phyloP scores from a whole-genome alignment of 2,329 filamentous ascomycete species.

The Colletotrichum ledebouriae region DNA sequence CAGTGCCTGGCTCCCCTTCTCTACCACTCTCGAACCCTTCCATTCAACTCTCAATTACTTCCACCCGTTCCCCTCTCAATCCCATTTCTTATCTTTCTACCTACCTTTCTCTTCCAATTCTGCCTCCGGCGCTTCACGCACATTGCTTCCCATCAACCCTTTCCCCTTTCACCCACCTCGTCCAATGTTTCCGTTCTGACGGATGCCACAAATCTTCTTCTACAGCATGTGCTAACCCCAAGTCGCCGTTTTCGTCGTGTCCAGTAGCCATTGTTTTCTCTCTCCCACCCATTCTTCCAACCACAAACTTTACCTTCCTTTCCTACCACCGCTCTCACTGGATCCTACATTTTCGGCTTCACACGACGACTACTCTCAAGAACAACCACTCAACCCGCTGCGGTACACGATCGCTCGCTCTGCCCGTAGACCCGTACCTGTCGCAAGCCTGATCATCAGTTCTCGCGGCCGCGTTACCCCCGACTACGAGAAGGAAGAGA shows the following conservation, averaged over 20 bases:
- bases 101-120: constrained; percentile 23
- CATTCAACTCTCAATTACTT: constrained; percentile 34
- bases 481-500: constrained; percentile 37
- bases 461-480: constrained; percentile 15
- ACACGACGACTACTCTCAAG: constrained; percentile 21
- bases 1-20: constrained; percentile 8
- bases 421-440: constrained; percentile 22
- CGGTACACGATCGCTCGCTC: constrained; percentile 30
- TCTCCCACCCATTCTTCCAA: constrained; percentile 35
- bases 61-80: constrained; percentile 22
- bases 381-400: not conserved
- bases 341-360: constrained; percentile 1
- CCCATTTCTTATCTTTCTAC: constrained; percentile 31
- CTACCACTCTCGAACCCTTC: constrained; percentile 33
- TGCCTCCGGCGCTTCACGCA: constrained; percentile 27
- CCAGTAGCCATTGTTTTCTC: constrained; percentile 41
- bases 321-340: constrained; percentile 17
- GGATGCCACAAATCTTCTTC: constrained; percentile 39
- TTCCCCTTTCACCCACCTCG: constrained; percentile 31
- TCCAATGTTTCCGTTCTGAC: constrained; percentile 38
- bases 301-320: constrained; percentile 26
- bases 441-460: constrained; percentile 37
- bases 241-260: constrained; percentile 41
- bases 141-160: constrained; percentile 21
- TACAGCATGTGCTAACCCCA: constrained; percentile 42